Evolutionary conservation across 2,329 filamentous ascomycete genomes (phyloP).

Genomic region (Stachybotrys chlorohalonatus): DNA sequence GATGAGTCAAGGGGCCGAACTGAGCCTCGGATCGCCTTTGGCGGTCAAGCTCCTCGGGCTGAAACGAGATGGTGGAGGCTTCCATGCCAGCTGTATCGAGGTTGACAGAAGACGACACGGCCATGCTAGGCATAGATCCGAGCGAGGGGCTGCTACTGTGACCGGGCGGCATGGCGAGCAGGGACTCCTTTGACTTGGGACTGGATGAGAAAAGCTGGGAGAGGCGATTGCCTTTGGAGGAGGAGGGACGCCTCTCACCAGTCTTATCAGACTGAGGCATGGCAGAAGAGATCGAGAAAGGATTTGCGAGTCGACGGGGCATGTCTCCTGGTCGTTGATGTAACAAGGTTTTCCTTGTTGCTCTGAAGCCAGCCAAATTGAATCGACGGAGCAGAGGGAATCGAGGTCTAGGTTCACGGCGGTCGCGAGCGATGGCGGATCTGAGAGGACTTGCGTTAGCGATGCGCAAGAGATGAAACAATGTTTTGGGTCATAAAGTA

Average conservation of each 20-base stretch:
- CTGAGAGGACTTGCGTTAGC: no score
- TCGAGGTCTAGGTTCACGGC: background rate
- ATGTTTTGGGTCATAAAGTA: no score
- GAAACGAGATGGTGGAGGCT: slow-evolving; percentile 68
- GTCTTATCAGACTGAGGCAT: slow-evolving; percentile 38
- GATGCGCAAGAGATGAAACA: no score
- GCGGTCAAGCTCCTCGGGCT: slow-evolving; percentile 70
- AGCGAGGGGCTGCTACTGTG: slow-evolving; percentile 48
- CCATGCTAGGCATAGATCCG: slow-evolving; percentile 80
- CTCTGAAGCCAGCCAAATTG: background rate
- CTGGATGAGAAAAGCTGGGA: slow-evolving; percentile 76
- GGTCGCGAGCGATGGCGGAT: no score
- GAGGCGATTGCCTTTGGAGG: slow-evolving; percentile 66
- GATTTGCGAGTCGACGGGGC: slow-evolving; percentile 51
- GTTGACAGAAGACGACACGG: slow-evolving; percentile 74
- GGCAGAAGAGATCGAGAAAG: slow-evolving; percentile 42
- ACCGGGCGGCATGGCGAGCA: slow-evolving; percentile 57
- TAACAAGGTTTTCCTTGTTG: background rate
- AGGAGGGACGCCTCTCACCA: slow-evolving; percentile 48
- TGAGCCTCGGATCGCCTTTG: slow-evolving; percentile 76
- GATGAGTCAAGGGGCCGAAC: slow-evolving; percentile 76
- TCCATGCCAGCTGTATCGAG: slow-evolving; percentile 66
- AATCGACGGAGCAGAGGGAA: background rate
- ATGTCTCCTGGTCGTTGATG: slow-evolving; percentile 29
- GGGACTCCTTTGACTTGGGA: slow-evolving; percentile 64